Conservation (phyloP, 1,139 yeast genomes). For the Sugiyamaella japonica region DNA sequence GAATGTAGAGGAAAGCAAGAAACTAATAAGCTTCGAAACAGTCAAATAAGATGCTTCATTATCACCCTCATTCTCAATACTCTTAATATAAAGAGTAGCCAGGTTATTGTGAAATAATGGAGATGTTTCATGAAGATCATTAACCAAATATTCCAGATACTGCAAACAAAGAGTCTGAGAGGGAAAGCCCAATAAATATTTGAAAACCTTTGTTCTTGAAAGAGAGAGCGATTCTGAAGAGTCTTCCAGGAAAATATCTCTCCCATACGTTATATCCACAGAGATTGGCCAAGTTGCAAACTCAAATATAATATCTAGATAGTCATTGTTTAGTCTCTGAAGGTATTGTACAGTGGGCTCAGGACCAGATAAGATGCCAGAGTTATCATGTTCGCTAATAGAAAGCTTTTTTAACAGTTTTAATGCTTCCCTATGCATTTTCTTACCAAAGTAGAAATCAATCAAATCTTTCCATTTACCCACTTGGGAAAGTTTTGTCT, state of each 20-base stretch:
- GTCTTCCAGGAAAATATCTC: conserved; percentile 66
- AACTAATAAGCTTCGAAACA: conserved; percentile 31
- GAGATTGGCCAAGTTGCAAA: conserved; percentile 59
- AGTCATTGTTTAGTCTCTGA: conserved; percentile 54
- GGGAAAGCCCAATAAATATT: conserved; percentile 39
- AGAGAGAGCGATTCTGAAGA: conserved; percentile 62
- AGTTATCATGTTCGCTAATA: conserved; percentile 23
- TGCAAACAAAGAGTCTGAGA: conserved; percentile 45
- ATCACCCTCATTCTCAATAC: conserved; percentile 31
- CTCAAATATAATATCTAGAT: conserved; percentile 58
- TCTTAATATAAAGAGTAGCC: conserved; percentile 54
- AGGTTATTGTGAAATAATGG: conserved; percentile 54
- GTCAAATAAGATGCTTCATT: conserved; percentile 19
- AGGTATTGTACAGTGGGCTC: conserved; percentile 62
- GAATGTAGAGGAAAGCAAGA: conserved; percentile 34
- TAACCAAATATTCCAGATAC: conserved; percentile 64
- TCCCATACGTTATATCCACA: conserved; percentile 45
- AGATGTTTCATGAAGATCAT: conserved; percentile 46
- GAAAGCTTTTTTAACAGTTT: conserved; percentile 49
- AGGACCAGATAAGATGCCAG: conserved; percentile 41
- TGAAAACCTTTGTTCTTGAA: conserved; percentile 55
- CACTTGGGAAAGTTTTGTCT: conserved; percentile 52
- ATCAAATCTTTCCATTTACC: conserved; percentile 66
- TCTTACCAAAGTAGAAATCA: conserved; percentile 71
- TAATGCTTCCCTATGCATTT: conserved; percentile 67